A percentile compares a stretch with the other conserved stretches of the same genome.
These are phyloP conservation scores for Fusarium gaditjirri DNA, from an alignment of 2,329 filamentous ascomycete genomes.

Conservation along the genomic window DNA sequence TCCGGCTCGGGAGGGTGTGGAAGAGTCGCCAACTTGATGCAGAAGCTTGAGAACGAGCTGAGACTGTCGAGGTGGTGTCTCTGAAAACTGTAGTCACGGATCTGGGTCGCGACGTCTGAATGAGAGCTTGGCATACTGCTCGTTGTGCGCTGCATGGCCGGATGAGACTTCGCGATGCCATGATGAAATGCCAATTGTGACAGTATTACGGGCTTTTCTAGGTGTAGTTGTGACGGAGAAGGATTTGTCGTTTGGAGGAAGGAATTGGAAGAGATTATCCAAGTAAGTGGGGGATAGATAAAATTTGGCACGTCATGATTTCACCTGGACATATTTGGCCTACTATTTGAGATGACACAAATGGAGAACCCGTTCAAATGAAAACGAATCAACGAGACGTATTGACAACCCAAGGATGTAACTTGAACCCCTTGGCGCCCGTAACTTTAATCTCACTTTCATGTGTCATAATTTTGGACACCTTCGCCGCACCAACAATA, in stretches of 20 bases:
- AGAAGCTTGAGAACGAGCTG: background rate
- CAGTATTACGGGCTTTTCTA: background rate
- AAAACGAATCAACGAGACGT: background rate
- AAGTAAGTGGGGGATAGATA: constrained; percentile 38
- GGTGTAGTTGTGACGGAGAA: background rate
- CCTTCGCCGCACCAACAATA: background rate
- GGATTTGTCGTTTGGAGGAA: background rate
- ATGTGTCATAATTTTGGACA: constrained; percentile 4
- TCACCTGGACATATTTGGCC: background rate
- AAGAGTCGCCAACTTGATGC: constrained; percentile 25
- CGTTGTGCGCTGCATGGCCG: constrained; percentile 35
- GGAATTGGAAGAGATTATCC: constrained; percentile 7
- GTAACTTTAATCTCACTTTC: constrained; percentile 31
- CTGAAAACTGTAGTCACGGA: constrained; percentile 27
- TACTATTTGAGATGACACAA: background rate
- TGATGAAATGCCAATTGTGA: background rate
- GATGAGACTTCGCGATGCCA: constrained; percentile 40
- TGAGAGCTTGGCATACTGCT: constrained; percentile 32
- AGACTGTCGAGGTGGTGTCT: background rate
- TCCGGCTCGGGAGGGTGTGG: constrained; percentile 31
- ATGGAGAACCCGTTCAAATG: background rate
- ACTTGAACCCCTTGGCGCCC: constrained; percentile 22
- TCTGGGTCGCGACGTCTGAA: constrained; percentile 21
- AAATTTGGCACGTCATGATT: constrained; percentile 46
- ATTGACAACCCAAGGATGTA: constrained; percentile 5